Base-by-base conservation (phyloP, 2,329 filamentous ascomycete species). In the Karstenula rhodostoma region DNA sequence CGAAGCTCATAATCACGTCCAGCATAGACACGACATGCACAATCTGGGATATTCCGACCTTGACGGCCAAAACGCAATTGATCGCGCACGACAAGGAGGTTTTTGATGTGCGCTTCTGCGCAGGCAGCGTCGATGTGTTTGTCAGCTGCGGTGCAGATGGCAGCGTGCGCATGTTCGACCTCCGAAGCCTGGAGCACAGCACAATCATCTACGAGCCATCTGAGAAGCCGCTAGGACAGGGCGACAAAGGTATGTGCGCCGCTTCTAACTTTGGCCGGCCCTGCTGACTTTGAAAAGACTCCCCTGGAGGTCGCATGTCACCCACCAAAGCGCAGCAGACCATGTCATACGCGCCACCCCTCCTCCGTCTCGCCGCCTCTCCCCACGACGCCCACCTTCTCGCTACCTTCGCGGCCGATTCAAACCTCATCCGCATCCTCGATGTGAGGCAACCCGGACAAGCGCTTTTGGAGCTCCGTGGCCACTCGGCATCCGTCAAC, bases 21-120 rank as follows among this genome's bases (percentile, higher is more conserved):
- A 98, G 94, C 77, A 99, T 99, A 73, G 95, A 99, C 75, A 99
- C 95, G 1, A 99, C 95, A 6, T 99, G 95, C 80, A 99, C 95
- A 4, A 99, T 99, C 67, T 99, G 95, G 95, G 95, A 99, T 77
- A 99, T 99, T 58, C 95, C 95, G 3, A 97, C 95, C 0, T 84
- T 99, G 64, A 99, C 95, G 0, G 95, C 95, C 55, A 99, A 99
- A 81, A 99, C 95, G 1, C 95, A 99, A 77, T 84, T 99, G 48
- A 99, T 99, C 79, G 95, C 95, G 22, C 95, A 99, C 77, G 95
- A 99, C 81, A 98, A 98, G 79, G 95, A 99, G 79, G 95, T 99
- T 6, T 99, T 97, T 73, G 95, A 99, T 76, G 95, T 99, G 50
- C 89, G 95, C 22, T 99, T 99, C 80, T 99, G 95, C 80, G 95